phyloP scores from a whole-genome alignment of 331 rosid species.

The Quercus lobata region DNA sequence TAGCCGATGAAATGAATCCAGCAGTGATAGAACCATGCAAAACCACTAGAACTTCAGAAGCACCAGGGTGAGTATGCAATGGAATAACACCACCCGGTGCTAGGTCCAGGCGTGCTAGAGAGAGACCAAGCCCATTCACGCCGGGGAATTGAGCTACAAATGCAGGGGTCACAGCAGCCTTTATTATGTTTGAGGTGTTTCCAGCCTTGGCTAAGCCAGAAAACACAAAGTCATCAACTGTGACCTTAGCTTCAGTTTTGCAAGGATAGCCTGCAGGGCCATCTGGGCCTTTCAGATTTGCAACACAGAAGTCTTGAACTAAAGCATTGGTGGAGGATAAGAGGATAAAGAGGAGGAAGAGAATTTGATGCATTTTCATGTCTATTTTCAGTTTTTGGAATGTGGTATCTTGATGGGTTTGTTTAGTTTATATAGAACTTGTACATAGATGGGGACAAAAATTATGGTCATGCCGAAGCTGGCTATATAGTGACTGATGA shows the following conservation, averaged over 20 bases:
- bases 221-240: conserved; percentile 52
- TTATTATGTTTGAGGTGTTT: conserved; percentile 58
- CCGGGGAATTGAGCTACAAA: conserved; percentile 74
- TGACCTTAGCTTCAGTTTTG: conserved; percentile 36
- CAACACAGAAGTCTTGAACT: conserved; percentile 70
- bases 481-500: too few species aligned
- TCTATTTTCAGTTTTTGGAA: not conserved
- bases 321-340: conserved; percentile 43
- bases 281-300: conserved; percentile 49
- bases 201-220: conserved; percentile 39
- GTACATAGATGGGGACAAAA: too few species aligned
- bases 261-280: conserved; percentile 70
- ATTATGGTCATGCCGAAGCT: too few species aligned
- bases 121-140: conserved; percentile 69
- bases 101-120: conserved; percentile 61
- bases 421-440: not conserved
- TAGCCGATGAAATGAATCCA: conserved; percentile 65
- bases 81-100: conserved; percentile 78
- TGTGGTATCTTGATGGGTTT: not conserved
- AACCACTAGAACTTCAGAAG: conserved; percentile 56
- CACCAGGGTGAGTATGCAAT: conserved; percentile 78
- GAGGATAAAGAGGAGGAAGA: conserved; percentile 50
- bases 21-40: conserved; percentile 46
- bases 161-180: conserved; percentile 75
- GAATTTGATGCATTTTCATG: conserved; percentile 42